Percentiles rank a stretch among this genome's conserved stretches.
These are phyloP conservation scores for Porcisia hertigi DNA, from an alignment of 208 protist species.

Conservation along the genomic window DNA sequence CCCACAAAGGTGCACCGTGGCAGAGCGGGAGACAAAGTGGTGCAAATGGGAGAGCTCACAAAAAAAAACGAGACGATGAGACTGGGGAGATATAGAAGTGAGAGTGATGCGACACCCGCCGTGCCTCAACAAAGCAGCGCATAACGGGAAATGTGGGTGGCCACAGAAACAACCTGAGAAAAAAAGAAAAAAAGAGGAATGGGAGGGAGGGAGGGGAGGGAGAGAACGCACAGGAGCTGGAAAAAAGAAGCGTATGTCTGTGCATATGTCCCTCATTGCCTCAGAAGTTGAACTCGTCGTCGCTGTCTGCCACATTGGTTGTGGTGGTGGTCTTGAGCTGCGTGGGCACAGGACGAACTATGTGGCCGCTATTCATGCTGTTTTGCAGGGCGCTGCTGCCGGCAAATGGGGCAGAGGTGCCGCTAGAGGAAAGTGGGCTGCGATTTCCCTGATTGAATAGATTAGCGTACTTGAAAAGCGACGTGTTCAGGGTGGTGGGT, in stretches of 20 bases:
- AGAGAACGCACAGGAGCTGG: constrained; percentile 15
- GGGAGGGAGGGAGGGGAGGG: not conserved
- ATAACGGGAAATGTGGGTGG: not conserved
- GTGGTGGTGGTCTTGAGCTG: constrained; percentile 29
- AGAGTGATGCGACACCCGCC: not conserved
- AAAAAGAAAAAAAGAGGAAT: constrained; percentile 21
- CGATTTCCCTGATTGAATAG: constrained; percentile 67
- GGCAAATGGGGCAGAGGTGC: constrained; percentile 25
- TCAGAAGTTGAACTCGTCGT: constrained; percentile 91
- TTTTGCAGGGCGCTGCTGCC: constrained; percentile 26
- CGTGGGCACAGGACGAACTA: constrained; percentile 33
- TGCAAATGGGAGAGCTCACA: constrained; percentile 19
- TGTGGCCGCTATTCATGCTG: constrained; percentile 26
- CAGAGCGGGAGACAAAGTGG: not conserved
- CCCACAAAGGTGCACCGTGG: not conserved
- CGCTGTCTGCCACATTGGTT: constrained; percentile 39
- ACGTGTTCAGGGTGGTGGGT: constrained; percentile 33
- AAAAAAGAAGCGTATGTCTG: not conserved
- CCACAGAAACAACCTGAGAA: not conserved
- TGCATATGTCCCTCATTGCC: not conserved
- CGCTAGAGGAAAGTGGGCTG: constrained; percentile 37
- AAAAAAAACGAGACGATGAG: constrained; percentile 7
- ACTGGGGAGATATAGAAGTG: not conserved
- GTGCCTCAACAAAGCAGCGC: not conserved
- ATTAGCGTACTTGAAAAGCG: constrained; percentile 60